Evolutionary conservation across 2,329 filamentous ascomycete species (phyloP).

Genomic region (Drechslerella stenobrocha): DNA sequence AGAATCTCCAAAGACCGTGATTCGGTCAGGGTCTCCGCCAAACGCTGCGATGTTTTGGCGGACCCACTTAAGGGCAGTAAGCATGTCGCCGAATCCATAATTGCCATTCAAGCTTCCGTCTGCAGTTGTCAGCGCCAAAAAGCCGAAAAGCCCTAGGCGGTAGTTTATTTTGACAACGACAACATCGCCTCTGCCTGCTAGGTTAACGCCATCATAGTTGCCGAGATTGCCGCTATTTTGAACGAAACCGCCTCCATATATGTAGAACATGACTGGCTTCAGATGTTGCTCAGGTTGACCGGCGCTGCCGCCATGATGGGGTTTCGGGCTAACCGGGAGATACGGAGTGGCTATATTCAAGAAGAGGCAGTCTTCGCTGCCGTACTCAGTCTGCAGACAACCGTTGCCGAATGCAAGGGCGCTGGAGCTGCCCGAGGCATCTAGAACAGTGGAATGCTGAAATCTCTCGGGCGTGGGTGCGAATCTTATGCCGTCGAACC

Average conservation of each 20-base stretch:
- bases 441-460: conserved; percentile 57
- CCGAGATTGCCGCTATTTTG: conserved; percentile 67
- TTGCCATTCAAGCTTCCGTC: conserved; percentile 56
- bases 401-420: conserved; percentile 56
- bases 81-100: conserved; percentile 60
- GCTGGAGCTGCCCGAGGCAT: conserved; percentile 54
- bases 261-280: conserved; percentile 54
- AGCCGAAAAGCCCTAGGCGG: conserved; percentile 61
- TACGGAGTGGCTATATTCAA: conserved; percentile 56
- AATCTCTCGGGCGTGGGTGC: conserved; percentile 59
- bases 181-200: conserved; percentile 62
- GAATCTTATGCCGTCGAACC: conserved; percentile 61
- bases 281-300: conserved; percentile 34
- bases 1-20: conserved; percentile 78
- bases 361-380: conserved; percentile 59
- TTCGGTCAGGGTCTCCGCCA: conserved; percentile 75
- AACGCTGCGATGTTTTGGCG: conserved; percentile 73
- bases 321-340: conserved; percentile 6
- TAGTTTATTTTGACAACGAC: conserved; percentile 63
- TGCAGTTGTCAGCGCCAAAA: conserved; percentile 58
- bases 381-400: conserved; percentile 57
- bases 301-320: neutral
- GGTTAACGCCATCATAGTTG: conserved; percentile 62
- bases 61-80: conserved; percentile 61
- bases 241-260: conserved; percentile 59